These are phyloP conservation scores for Daucus carota DNA, from an alignment of 129 eudicot species.

Conservation along the genomic window DNA sequence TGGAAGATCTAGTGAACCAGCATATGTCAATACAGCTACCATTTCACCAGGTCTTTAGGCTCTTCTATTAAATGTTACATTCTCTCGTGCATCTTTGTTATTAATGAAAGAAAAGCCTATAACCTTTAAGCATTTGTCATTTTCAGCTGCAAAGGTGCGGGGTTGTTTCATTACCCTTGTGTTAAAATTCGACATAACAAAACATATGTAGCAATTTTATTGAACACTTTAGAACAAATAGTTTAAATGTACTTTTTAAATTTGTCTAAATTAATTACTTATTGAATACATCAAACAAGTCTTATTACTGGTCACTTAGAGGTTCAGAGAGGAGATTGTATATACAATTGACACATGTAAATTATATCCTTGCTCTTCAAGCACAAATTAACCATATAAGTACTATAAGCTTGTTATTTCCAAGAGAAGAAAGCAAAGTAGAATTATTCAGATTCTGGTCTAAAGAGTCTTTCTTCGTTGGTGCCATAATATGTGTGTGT, in stretches of 20 bases:
- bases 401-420: not conserved
- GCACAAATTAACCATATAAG: not conserved
- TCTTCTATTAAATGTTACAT: not conserved
- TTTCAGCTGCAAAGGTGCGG: not conserved
- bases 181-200: not conserved
- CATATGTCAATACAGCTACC: constrained; percentile 51
- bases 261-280: not conserved
- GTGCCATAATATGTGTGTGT: not conserved
- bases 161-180: not conserved
- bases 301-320: not conserved
- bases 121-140: not conserved
- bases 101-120: not conserved
- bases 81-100: not conserved
- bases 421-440: not conserved
- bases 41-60: constrained; percentile 64
- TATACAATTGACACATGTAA: not conserved
- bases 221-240: not conserved
- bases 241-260: not conserved
- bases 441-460: not conserved
- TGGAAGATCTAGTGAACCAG: constrained; percentile 89
- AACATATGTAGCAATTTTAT: not conserved
- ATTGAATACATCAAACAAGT: not conserved
- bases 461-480: not conserved
- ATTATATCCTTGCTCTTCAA: not conserved
- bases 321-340: not conserved